Evolutionary conservation across 202 grass and related monocot species (phyloP).

Genomic region (Setaria italica): DNA sequence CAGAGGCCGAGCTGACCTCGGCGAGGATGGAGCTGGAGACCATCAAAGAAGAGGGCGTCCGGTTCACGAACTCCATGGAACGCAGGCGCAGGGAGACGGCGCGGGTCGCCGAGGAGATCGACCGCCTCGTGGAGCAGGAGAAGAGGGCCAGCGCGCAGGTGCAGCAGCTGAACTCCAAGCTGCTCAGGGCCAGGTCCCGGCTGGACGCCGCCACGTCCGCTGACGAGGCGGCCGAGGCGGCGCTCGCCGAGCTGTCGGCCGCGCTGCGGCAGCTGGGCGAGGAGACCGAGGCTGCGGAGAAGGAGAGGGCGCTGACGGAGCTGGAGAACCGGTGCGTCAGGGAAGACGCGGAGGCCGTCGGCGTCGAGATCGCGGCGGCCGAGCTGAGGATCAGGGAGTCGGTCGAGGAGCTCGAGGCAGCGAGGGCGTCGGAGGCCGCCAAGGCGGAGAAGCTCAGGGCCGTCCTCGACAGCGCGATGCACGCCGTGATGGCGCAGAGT

Average conservation of each 20-base stretch:
- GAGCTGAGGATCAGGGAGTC: slow-evolving; percentile 37
- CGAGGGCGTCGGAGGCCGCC: slow-evolving; percentile 38
- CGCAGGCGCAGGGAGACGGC: slow-evolving; percentile 50
- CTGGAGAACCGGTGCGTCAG: slow-evolving; percentile 33
- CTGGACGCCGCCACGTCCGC: slow-evolving; percentile 49
- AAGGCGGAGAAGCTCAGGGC: slow-evolving; percentile 58
- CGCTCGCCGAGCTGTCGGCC: slow-evolving; percentile 51
- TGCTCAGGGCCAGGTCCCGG: slow-evolving; percentile 52
- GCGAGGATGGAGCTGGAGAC: slow-evolving; percentile 60
- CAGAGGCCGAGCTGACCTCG: slow-evolving; percentile 51
- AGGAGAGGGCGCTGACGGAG: slow-evolving; percentile 39
- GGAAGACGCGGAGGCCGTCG: slow-evolving; percentile 35
- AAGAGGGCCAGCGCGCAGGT: slow-evolving; percentile 56
- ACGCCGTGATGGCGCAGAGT: slow-evolving; percentile 10
- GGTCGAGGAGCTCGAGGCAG: slow-evolving; percentile 43
- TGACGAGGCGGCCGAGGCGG: slow-evolving; percentile 53
- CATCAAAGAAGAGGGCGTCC: slow-evolving; percentile 60
- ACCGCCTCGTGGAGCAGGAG: slow-evolving; percentile 52
- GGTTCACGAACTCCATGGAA: slow-evolving; percentile 59
- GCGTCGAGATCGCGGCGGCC: slow-evolving; percentile 25
- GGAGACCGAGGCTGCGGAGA: slow-evolving; percentile 53
- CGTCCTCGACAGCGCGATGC: slow-evolving; percentile 18
- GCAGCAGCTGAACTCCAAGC: slow-evolving; percentile 65
- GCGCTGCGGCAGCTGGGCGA: slow-evolving; percentile 61
- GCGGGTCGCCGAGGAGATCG: slow-evolving; percentile 49